Evolutionary conservation across 169 alveolate genomes (phyloP), one percentile per base, ranked within the genome.

Genomic region (Plasmodium berghei): DNA sequence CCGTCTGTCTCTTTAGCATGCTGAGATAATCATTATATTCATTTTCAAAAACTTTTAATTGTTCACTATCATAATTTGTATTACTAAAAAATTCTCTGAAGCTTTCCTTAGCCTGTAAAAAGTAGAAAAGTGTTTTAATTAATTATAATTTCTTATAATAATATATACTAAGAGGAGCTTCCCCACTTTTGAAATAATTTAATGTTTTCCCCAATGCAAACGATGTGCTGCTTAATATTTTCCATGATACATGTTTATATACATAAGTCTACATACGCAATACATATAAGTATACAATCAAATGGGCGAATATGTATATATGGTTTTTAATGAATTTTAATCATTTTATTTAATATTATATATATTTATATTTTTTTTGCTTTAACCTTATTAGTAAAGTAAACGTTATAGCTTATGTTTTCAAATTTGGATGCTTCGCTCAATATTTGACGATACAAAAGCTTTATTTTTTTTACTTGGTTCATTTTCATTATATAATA

Each of bases 341-440:
- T 34, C 4, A 34, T 34, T 5, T 34, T 34, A 34, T 34, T 34
- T 6, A 34, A 34, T 34, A 34, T 34, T 34, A 34, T 34, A 34
- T 3, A 34, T 34, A 34, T 34, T 34, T 54, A 54, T 0, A 24
- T 73, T 10, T 73, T 18, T 20, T 40, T 63, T 12, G 49, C 18
- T 2, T 40, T 26, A 46, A 86, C 91, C 87, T 86, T 86, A 28
- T 86, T 86, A 5, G 74, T 69, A 49, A 86, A 86, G 87, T 86
- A 86, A 45, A 86, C 74, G 48, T 54, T 86, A 58, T 86, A 86
- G 62, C 71, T 86, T 86, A 86, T 42, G 75, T 86, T 86, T 48
- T 86, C 87, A 26, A 86, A 86, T 70, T 86, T 69, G 20, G 91
- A 86, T 6, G 91, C 91, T 86, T 86, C 91, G 52, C 52, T 70